Evolutionary conservation across 768 basidiomycete genomes (phyloP).

Genomic region (Termitomyces bulborhizus): DNA sequence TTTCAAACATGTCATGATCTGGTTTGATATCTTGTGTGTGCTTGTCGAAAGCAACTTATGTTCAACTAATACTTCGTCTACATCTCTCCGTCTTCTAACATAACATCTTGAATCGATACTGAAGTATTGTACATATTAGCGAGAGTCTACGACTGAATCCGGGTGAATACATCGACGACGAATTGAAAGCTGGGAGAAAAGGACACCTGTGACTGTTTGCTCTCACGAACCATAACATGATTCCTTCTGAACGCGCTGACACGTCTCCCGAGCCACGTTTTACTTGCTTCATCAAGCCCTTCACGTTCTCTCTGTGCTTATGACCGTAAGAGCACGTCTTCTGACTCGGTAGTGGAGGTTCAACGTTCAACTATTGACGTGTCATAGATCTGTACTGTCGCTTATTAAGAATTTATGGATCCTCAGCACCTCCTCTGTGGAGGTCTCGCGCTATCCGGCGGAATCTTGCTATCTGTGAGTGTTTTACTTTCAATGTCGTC

Average conservation of each 20-base stretch:
- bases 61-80: constrained; percentile 11
- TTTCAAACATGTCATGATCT: not conserved
- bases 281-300: constrained; percentile 5
- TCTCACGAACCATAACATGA: constrained; percentile 13
- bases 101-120: not conserved
- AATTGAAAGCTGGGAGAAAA: not conserved
- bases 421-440: constrained; percentile 28
- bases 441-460: constrained; percentile 24
- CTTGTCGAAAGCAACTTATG: constrained; percentile 5
- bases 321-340: constrained; percentile 10
- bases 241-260: constrained; percentile 3
- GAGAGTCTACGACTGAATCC: constrained; percentile 4
- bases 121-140: constrained; percentile 4
- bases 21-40: not conserved
- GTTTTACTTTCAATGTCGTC: not conserved
- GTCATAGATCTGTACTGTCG: constrained; percentile 5
- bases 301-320: constrained; percentile 4
- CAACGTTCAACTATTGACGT: not conserved
- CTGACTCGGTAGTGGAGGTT: not conserved
- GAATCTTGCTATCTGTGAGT: constrained; percentile 33
- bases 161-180: not conserved
- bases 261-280: constrained; percentile 2
- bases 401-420: constrained; percentile 20
- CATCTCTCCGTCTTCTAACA: not conserved
- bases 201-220: constrained; percentile 6